A percentile compares a stretch with the other conserved stretches of the same genome.
Conservation (phyloP, 768 basidiomycete genomes). For the Boletellus ananas region DNA sequence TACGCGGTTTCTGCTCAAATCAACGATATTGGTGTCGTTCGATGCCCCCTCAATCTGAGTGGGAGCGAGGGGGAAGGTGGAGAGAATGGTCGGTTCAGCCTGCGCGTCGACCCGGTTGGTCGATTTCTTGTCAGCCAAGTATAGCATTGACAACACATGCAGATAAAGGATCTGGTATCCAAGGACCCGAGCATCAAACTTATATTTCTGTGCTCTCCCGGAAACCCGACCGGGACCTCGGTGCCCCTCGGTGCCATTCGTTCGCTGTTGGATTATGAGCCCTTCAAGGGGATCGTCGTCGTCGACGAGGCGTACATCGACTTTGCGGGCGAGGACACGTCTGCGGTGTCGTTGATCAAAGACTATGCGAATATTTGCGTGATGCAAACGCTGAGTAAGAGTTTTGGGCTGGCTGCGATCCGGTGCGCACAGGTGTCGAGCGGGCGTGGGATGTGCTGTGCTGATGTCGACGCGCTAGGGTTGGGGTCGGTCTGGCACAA, state of each 20-base stretch:
- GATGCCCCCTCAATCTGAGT: conserved; percentile 64
- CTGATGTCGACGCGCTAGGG: conserved; percentile 38
- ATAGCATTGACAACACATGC: conserved; percentile 2
- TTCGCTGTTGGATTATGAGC: conserved; percentile 67
- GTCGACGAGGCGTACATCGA: conserved; percentile 99
- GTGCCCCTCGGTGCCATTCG: conserved; percentile 71
- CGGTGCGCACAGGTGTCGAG: conserved; percentile 48
- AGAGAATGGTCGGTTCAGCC: conserved; percentile 64
- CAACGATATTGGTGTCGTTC: conserved; percentile 84
- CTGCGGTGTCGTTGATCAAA: conserved; percentile 66
- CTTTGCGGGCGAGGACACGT: conserved; percentile 62
- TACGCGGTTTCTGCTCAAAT: conserved; percentile 92
- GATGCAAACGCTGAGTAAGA: conserved; percentile 95
- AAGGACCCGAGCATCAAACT: conserved; percentile 81
- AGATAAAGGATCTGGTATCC: conserved; percentile 71
- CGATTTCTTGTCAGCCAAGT: not conserved
- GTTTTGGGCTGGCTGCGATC: conserved; percentile 94
- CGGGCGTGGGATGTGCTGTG: not conserved
- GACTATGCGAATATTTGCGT: conserved; percentile 89
- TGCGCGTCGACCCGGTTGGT: conserved; percentile 70
- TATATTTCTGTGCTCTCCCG: conserved; percentile 93
- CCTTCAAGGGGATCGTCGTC: conserved; percentile 87
- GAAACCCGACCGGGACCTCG: conserved; percentile 91
- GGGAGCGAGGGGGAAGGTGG: conserved; percentile 69
- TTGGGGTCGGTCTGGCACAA: conserved; percentile 88